Conservation (phyloP, 1,284 basidiomycete genomes). For the Pyrrhoderma noxium region DNA sequence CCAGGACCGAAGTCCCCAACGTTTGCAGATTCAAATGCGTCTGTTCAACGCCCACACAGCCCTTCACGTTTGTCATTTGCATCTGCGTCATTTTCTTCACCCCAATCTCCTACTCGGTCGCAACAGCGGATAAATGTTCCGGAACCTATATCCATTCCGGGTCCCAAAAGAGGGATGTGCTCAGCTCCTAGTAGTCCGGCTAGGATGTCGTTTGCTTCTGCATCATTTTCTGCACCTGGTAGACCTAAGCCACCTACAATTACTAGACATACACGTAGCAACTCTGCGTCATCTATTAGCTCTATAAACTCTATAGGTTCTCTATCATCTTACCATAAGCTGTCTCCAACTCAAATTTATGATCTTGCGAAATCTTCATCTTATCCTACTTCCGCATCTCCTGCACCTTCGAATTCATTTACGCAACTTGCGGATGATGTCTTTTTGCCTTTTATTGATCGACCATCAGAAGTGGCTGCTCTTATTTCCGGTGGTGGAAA, state of each 20-base stretch:
- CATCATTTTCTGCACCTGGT: conserved; percentile 4
- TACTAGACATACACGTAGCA: neutral
- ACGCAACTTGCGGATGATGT: conserved; percentile 63
- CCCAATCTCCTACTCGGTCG: neutral
- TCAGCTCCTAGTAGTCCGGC: conserved; percentile 2
- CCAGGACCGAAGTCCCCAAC: neutral
- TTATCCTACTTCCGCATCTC: conserved; percentile 31
- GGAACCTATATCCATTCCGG: too few relatives aligned
- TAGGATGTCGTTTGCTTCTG: conserved; percentile 3
- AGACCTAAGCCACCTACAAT: neutral
- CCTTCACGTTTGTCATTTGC: conserved; percentile 2
- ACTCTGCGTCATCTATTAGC: conserved; percentile 23
- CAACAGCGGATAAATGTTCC: neutral
- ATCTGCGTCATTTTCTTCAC: conserved; percentile 9
- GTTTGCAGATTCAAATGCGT: too few relatives aligned
- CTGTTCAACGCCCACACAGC: neutral
- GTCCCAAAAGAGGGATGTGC: neutral
- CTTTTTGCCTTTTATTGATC: conserved; percentile 70
- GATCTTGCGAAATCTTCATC: conserved; percentile 57
- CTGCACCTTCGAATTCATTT: conserved; percentile 45
- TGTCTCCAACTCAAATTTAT: conserved; percentile 60
- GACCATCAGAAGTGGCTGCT: conserved; percentile 54
- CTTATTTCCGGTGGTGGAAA: conserved; percentile 58
- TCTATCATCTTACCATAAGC: conserved; percentile 27
- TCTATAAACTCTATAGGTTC: conserved; percentile 26